Conservation (phyloP, 495 filamentous ascomycete genomes). For the Aspergillus avenaceus region DNA sequence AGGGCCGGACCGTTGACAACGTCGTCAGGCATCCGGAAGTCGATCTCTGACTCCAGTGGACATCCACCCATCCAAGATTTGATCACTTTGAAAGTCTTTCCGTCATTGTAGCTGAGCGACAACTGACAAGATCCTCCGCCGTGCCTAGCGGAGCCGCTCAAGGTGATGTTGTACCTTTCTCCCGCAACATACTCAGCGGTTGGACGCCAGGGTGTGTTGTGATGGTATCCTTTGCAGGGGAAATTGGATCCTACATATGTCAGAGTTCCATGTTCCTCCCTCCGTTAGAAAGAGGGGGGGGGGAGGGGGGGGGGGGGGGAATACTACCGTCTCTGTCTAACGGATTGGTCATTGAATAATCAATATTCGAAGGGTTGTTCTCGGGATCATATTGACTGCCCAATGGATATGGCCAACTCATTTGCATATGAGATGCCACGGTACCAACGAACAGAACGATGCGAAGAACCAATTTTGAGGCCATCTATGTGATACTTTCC, state of each 20-base stretch:
- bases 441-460: background rate
- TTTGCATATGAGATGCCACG: slow-evolving; percentile 10
- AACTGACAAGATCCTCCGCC: slow-evolving; percentile 44
- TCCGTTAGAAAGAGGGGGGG: too few species aligned
- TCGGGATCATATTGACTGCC: slow-evolving; percentile 11
- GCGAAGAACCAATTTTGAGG: background rate
- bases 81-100: slow-evolving; percentile 30
- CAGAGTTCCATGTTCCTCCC: too few species aligned
- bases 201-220: slow-evolving; percentile 15
- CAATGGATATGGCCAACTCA: slow-evolving; percentile 15
- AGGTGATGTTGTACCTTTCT: slow-evolving; percentile 50
- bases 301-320: background rate
- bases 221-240: slow-evolving; percentile 63
- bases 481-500: too few species aligned
- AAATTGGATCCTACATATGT: slow-evolving; percentile 48
- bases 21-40: slow-evolving; percentile 61
- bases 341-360: slow-evolving; percentile 12
- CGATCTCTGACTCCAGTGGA: slow-evolving; percentile 40
- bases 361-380: background rate
- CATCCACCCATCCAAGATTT: slow-evolving; percentile 39
- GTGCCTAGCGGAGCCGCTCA: slow-evolving; percentile 51
- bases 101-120: slow-evolving; percentile 38
- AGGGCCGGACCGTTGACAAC: slow-evolving; percentile 49
- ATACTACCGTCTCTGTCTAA: slow-evolving; percentile 2
- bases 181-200: slow-evolving; percentile 37